Conservation (phyloP, 2,329 filamentous ascomycete genomes). For the Cercospora berteroae region DNA sequence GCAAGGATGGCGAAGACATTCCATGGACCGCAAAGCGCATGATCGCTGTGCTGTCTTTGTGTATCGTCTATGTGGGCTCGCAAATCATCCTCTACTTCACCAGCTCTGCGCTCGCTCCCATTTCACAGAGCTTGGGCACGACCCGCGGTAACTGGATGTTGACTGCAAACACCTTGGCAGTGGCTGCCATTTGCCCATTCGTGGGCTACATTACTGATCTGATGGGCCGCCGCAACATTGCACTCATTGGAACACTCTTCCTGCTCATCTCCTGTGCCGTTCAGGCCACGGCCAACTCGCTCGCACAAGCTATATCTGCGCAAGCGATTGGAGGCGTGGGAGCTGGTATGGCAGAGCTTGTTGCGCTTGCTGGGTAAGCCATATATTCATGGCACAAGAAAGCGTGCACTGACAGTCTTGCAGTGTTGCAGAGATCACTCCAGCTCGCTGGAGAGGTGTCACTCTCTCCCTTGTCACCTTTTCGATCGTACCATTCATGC, state of each 20-base stretch:
- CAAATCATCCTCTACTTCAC: conserved; percentile 29
- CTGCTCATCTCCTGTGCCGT: conserved; percentile 23
- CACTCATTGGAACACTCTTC: conserved; percentile 21
- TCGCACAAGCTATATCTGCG: conserved; percentile 22
- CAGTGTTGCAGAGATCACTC: conserved; percentile 29
- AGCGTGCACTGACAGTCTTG: neutral
- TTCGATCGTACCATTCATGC: conserved; percentile 61
- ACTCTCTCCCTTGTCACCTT: conserved; percentile 50
- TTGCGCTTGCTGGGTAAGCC: conserved; percentile 26
- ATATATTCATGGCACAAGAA: neutral
- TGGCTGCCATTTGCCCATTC: conserved; percentile 28
- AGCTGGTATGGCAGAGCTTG: conserved; percentile 26
- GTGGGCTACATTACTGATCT: conserved; percentile 28
- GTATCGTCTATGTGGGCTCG: conserved; percentile 27
- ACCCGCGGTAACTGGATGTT: conserved; percentile 27
- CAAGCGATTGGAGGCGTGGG: conserved; percentile 27
- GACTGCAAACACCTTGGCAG: conserved; percentile 27
- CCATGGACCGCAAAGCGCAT: conserved; percentile 27
- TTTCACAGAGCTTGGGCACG: conserved; percentile 20
- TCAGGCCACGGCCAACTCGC: conserved; percentile 21
- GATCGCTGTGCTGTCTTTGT: conserved; percentile 25
- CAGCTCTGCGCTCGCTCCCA: conserved; percentile 21
- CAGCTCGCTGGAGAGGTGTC: conserved; percentile 25
- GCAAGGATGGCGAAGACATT: conserved; percentile 21
- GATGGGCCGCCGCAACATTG: conserved; percentile 24